These are phyloP conservation scores for Dendryphion nanum DNA, from an alignment of 2,329 filamentous ascomycete genomes.

Conservation along the genomic window DNA sequence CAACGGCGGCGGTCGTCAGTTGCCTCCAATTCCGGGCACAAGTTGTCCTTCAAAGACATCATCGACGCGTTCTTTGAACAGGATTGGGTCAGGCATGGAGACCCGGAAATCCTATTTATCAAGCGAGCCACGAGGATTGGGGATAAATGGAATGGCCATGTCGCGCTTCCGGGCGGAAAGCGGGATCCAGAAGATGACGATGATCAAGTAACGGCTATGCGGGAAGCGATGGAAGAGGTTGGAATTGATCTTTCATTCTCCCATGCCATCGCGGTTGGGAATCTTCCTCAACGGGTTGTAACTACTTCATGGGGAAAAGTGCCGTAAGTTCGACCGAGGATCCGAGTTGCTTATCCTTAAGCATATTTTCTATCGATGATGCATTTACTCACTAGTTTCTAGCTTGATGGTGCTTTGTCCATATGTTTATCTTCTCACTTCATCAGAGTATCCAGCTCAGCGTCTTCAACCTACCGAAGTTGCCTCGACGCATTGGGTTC, in stretches of 20 bases:
- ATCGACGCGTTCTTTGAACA: constrained; percentile 61
- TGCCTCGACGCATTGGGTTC: constrained; percentile 68
- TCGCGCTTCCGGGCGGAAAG: constrained; percentile 67
- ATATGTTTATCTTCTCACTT: constrained; percentile 64
- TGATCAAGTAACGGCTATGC: constrained; percentile 61
- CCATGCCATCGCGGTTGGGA: constrained; percentile 53
- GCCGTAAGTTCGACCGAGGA: constrained; percentile 47
- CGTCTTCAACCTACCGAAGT: constrained; percentile 68
- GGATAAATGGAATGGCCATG: constrained; percentile 68
- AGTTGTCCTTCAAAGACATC: constrained; percentile 39
- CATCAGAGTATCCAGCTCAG: constrained; percentile 55
- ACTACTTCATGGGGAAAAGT: constrained; percentile 66
- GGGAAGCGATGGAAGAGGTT: constrained; percentile 67
- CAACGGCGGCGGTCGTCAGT: constrained; percentile 26
- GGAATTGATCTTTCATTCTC: constrained; percentile 58
- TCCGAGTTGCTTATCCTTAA: background rate
- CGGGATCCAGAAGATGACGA: constrained; percentile 63
- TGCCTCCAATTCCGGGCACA: constrained; percentile 19
- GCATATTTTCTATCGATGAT: background rate
- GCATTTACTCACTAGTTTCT: constrained; percentile 4
- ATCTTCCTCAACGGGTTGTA: constrained; percentile 64
- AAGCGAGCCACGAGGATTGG: constrained; percentile 64
- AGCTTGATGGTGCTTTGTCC: constrained; percentile 69
- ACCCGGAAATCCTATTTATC: constrained; percentile 69
- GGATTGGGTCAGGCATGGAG: constrained; percentile 63